Evolutionary conservation across 371 early-diverging fungal species (phyloP).

Genomic region (Saksenaea vasiformis): DNA sequence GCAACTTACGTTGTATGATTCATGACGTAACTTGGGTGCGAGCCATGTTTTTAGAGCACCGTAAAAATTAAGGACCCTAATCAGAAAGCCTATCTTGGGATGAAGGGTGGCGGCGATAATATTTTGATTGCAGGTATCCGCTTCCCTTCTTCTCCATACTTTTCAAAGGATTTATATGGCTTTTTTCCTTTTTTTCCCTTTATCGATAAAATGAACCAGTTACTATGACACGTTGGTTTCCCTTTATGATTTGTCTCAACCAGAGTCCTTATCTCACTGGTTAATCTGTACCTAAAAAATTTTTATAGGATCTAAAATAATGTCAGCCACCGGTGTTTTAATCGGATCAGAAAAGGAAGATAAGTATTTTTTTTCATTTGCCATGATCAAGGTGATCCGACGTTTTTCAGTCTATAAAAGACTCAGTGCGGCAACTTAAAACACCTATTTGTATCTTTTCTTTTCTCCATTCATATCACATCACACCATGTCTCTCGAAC

Average conservation of each 20-base stretch:
- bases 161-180: neutral
- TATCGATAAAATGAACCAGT: neutral
- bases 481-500: slow-evolving; percentile 52
- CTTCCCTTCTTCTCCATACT: neutral
- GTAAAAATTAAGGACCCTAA: neutral
- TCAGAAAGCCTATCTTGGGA: slow-evolving; percentile 3
- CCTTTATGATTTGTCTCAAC: too few species aligned
- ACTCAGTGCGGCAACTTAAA: neutral
- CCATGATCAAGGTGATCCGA: slow-evolving; percentile 3
- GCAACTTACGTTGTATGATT: too few species aligned
- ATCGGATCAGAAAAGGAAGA: slow-evolving; percentile 8
- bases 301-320: slow-evolving; percentile 2
- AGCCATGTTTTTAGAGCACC: neutral
- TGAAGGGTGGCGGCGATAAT: slow-evolving; percentile 2
- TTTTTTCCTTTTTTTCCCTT: neutral
- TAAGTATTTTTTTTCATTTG: neutral
- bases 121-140: neutral
- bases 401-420: slow-evolving; percentile 3
- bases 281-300: neutral
- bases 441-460: neutral
- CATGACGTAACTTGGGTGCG: too few species aligned
- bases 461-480: neutral
- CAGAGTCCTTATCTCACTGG: neutral
- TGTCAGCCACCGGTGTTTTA: neutral
- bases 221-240: too few species aligned